Evolutionary conservation across 1,284 basidiomycete species (phyloP).

Genomic region (Fomitopsis pinicola): DNA sequence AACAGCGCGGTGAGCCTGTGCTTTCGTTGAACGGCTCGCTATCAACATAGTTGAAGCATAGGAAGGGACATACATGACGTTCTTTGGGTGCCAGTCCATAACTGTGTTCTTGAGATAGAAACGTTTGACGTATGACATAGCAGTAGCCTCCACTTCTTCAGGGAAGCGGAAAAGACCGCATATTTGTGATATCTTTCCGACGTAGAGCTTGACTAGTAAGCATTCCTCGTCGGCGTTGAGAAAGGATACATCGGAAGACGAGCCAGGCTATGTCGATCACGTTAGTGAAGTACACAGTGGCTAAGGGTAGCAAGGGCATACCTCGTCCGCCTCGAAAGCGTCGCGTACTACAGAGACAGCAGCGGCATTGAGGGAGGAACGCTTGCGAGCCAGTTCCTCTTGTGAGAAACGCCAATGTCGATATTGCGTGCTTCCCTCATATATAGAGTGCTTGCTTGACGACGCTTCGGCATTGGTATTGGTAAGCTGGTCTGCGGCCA

Average conservation of each 20-base stretch:
- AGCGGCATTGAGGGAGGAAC: slow-evolving; percentile 64
- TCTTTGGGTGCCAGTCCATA: slow-evolving; percentile 99
- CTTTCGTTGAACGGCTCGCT: background rate
- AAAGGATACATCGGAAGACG: slow-evolving; percentile 66
- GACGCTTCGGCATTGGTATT: slow-evolving; percentile 8
- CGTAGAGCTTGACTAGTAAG: slow-evolving; percentile 86
- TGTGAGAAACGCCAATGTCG: slow-evolving; percentile 84
- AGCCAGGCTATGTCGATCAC: slow-evolving; percentile 48
- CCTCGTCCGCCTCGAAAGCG: slow-evolving; percentile 80
- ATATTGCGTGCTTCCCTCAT: slow-evolving; percentile 84
- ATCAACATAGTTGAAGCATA: background rate
- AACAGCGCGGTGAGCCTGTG: slow-evolving; percentile 91
- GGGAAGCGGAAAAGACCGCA: slow-evolving; percentile 86
- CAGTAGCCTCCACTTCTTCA: slow-evolving; percentile 91
- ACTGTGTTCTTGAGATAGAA: slow-evolving; percentile 98
- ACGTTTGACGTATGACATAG: slow-evolving; percentile 88
- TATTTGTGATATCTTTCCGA: slow-evolving; percentile 81
- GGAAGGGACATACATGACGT: slow-evolving; percentile 77
- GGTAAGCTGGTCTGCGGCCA: slow-evolving; percentile 4
- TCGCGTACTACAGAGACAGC: slow-evolving; percentile 73
- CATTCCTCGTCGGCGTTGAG: slow-evolving; percentile 82
- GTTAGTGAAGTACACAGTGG: slow-evolving; percentile 6
- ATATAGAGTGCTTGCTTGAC: slow-evolving; percentile 39
- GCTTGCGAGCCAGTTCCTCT: slow-evolving; percentile 53
- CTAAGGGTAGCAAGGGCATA: slow-evolving; percentile 30